A percentile compares a stretch with the other conserved stretches of the same genome.
Evolutionary conservation across 805 yeast species (phyloP).

Genomic region (Candida tibetensis): DNA sequence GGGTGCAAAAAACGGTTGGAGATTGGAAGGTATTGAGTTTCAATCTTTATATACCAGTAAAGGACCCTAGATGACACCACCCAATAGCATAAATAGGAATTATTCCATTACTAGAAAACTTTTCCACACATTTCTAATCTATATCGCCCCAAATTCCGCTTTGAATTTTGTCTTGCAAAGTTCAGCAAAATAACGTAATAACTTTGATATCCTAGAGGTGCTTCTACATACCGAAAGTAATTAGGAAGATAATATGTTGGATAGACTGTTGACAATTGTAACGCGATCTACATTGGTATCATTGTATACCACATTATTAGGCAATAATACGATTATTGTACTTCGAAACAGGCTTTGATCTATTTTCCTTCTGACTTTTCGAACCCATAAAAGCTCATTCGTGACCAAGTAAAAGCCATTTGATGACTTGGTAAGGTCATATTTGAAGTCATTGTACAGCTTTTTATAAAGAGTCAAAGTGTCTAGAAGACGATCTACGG

Average conservation of each 20-base stretch:
- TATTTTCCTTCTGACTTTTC: background rate
- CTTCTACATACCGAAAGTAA: background rate
- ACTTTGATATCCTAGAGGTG: no score
- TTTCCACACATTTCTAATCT: no score
- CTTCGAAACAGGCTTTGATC: background rate
- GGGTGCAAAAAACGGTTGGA: no score
- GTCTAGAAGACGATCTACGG: background rate
- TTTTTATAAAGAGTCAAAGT: background rate
- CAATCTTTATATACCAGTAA: no score
- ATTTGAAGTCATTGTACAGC: constrained; percentile 1
- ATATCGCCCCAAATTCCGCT: no score
- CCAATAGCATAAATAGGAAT: no score
- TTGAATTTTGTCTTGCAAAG: no score
- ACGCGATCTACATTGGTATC: constrained; percentile 15
- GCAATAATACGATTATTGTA: background rate
- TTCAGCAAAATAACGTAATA: no score
- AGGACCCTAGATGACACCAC: no score
- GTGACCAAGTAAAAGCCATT: constrained; percentile 3
- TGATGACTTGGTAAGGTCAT: background rate
- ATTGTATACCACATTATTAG: constrained; percentile 1
- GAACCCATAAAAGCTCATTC: constrained; percentile 2
- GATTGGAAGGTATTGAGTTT: no score
- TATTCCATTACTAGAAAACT: no score
- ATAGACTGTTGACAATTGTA: constrained; percentile 13
- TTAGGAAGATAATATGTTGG: background rate